phyloP scores from a whole-genome alignment of 192 early-diverging fungal species.

The Entophlyctis luteolus region DNA sequence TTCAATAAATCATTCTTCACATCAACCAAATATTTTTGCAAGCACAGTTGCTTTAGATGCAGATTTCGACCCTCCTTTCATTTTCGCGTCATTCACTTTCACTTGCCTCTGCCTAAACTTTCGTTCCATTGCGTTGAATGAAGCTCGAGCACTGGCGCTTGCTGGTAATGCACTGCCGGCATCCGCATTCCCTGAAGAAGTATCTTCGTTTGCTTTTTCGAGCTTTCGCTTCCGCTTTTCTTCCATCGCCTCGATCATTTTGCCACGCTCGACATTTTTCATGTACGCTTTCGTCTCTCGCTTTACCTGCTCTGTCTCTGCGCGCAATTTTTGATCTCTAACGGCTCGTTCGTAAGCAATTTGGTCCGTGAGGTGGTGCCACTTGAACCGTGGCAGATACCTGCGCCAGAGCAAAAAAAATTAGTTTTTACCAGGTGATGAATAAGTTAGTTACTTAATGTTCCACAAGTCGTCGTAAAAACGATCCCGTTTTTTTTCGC shows the following conservation, averaged over 20 bases:
- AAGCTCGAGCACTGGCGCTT: neutral
- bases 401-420: neutral
- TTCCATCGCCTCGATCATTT: slow-evolving; percentile 80
- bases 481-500: slow-evolving; percentile 76
- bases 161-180: neutral
- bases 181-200: neutral
- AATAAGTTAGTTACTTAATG: slow-evolving; percentile 53
- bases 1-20: no score
- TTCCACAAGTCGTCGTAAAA: slow-evolving; percentile 97
- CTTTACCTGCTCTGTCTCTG: slow-evolving; percentile 79
- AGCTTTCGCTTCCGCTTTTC: slow-evolving; percentile 54
- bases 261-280: slow-evolving; percentile 80
- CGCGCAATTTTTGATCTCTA: slow-evolving; percentile 72
- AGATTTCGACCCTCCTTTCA: neutral
- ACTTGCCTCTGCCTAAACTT: slow-evolving; percentile 66
- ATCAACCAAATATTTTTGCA: slow-evolving; percentile 22
- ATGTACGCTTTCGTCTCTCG: slow-evolving; percentile 84
- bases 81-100: slow-evolving; percentile 42
- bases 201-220: slow-evolving; percentile 21
- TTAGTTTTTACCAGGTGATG: neutral
- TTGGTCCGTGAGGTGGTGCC: slow-evolving; percentile 91
- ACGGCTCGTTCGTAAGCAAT: slow-evolving; percentile 67
- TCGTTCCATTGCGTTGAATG: neutral
- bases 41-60: slow-evolving; percentile 6
- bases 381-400: slow-evolving; percentile 94